Evolutionary conservation across 2,329 filamentous ascomycete genomes (phyloP).

Genomic region (Colletotrichum graminicola): DNA sequence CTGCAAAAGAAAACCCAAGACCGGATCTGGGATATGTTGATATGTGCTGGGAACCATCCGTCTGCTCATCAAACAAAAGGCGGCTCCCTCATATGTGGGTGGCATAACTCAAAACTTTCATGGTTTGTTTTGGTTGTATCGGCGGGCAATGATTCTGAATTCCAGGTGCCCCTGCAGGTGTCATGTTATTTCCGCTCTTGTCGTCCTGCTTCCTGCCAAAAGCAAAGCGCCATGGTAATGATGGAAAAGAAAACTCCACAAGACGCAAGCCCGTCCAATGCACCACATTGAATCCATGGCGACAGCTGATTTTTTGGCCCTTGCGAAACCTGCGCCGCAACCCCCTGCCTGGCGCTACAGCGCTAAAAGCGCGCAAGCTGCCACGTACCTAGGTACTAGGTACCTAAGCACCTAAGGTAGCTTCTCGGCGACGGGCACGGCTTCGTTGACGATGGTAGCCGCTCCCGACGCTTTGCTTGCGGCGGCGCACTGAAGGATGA

Average conservation of each 20-base stretch:
- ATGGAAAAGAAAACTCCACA: not conserved
- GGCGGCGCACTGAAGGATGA: not conserved
- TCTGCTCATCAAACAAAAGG: constrained; percentile 14
- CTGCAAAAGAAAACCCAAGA: constrained; percentile 11
- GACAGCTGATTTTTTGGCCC: not conserved
- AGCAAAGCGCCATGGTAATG: not conserved
- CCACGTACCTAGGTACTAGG: no score
- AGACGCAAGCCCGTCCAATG: not conserved
- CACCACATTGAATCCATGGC: not conserved
- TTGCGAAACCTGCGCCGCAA: not conserved
- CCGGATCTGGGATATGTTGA: constrained; percentile 20
- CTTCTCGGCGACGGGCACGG: not conserved
- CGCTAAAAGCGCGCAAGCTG: not conserved
- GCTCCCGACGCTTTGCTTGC: not conserved
- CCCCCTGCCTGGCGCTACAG: not conserved
- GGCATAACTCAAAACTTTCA: not conserved
- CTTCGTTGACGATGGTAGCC: constrained; percentile 6
- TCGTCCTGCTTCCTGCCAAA: constrained; percentile 15
- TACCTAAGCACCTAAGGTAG: not conserved
- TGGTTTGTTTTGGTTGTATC: not conserved
- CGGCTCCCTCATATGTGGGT: not conserved
- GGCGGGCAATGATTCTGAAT: not conserved
- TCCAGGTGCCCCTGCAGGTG: not conserved
- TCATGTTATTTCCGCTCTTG: not conserved
- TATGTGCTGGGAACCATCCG: not conserved